Base-by-base conservation (phyloP, 2,329 filamentous ascomycete species). In the Diaporthe nobilis region DNA sequence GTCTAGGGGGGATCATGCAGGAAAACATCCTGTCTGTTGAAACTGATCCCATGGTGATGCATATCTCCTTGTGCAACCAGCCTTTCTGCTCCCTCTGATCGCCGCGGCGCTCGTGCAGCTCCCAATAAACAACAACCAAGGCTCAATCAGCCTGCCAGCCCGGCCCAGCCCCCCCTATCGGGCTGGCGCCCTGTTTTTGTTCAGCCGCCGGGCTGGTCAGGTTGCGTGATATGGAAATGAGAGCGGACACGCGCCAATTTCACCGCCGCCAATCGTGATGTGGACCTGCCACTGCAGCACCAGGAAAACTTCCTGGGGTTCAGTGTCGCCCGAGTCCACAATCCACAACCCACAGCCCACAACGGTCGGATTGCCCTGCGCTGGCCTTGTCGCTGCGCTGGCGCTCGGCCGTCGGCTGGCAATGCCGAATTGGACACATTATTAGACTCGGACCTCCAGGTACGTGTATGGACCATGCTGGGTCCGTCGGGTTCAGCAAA, bases 221-320 rank as follows among this genome's bases (percentile, higher is more conserved):
- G 53, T 58, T 77, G 75, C 73, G 73, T 73, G 73, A 73, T 57
- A 75, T 73, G 70, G 73, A 75, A 71, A 77, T 77, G 73, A 77
- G 72, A 75, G 75, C 75, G 75, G 75, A 65, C 73, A 75, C 61
- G 37, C 9, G 70, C 28, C 73, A 77, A 77, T 75, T 55, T 75
- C 68, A 70, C 68, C 53, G 51, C 73, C 44, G 44, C 75, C 73
- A 77, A 77, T 77, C 74, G 65, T 74, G 44, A 44, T 25, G 55
- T 44, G 44, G 39, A 47, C 57, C 17, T 37, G 15, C 28, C 22
- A 9, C 13, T 8, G 37, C 58, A 55, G 37, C 58, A 65, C 34
- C 37, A 73, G 13, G 25, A 17, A 73, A 73, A 65, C 58, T 55
- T 44, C 53, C 60, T 61, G 60, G 47, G 71, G 58, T 63, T 44